Evolutionary conservation across 805 yeast species (phyloP), one percentile per base, ranked within the genome.

Genomic region (Hermanozyma aechmeae): DNA sequence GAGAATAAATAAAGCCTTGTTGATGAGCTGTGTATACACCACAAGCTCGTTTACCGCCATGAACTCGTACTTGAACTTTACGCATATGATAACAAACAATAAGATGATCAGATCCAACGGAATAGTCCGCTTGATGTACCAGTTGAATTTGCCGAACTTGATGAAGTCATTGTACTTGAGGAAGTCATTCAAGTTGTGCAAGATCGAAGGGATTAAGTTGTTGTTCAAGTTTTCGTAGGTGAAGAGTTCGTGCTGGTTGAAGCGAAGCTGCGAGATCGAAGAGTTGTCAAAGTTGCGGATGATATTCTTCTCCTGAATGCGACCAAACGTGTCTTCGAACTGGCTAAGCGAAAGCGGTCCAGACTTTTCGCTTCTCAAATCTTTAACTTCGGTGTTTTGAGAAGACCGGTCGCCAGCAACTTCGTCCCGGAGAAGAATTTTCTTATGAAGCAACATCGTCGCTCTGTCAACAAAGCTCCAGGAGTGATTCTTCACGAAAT

Each of bases 121-220:
- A 27, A 74, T 63, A n/a, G 72, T 70, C 25, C 76, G 57, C 42
- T 73, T 66, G 27, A 73, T 60, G 37, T 72, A 74, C 80, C 80
- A 74, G 39, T 73, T 74, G 46, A 58, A 74, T 32, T 65, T 61
- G 5, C 72, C 72, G 43, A 65, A 70, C 28, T 66, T 61, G 32
- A 65, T 61, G 39, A 68, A 69, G 37, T 71, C 69, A 32, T 68
- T 66, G 37, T 68, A 63, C 43, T 68, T 65, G 34, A 70, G 49
- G 41, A 73, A 74, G 34, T 71, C 73, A 39, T 69, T 68, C 37
- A 74, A 50, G 38, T 71, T 72, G 40, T 74, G 79, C 25, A 74
- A 42, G 8, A 74, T 58, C 2, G 76, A 64, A 2, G 80, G 79
- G 21, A 74, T 60, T 35, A 74, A 48, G 46, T 73, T 73, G 38